Evolutionary conservation across 2,329 filamentous ascomycete species (phyloP).

Genomic region (Calcarisporium arbuscula): DNA sequence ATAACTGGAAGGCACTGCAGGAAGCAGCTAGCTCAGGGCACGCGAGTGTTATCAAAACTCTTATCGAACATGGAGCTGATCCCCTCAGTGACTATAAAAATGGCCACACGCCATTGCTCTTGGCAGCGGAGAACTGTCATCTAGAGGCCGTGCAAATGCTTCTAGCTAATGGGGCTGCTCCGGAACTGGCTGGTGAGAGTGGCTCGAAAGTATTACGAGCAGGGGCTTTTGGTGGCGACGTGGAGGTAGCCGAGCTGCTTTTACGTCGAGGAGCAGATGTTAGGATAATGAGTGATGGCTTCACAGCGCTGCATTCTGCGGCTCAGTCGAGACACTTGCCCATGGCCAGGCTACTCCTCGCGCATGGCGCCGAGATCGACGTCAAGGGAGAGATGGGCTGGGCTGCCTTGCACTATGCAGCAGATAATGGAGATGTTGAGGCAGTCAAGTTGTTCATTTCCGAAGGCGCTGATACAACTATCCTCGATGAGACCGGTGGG

Average conservation of each 20-base stretch:
- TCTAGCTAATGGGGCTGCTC: background rate
- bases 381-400: constrained; percentile 6
- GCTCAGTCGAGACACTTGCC: background rate
- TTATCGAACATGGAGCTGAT: constrained; percentile 1
- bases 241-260: no score
- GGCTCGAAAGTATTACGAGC: no score
- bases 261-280: no score
- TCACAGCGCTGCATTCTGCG: background rate
- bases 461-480: constrained; percentile 1
- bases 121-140: background rate
- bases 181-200: background rate
- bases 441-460: constrained; percentile 2
- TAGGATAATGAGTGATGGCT: no score
- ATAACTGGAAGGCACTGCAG: no score
- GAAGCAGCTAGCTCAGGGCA: no score
- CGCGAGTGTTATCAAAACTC: no score
- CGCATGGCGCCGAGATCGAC: constrained; percentile 7
- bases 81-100: background rate
- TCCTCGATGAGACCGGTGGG: background rate
- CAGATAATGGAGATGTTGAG: constrained; percentile 3
- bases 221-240: no score
- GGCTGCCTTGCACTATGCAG: constrained; percentile 9
- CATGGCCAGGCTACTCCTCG: constrained; percentile 1
- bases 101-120: background rate
- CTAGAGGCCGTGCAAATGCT: background rate